Evolutionary conservation across 495 filamentous ascomycete species (phyloP), one percentile per base, ranked within the genome.

Genomic region (Hypomontagnella submonticulosa): DNA sequence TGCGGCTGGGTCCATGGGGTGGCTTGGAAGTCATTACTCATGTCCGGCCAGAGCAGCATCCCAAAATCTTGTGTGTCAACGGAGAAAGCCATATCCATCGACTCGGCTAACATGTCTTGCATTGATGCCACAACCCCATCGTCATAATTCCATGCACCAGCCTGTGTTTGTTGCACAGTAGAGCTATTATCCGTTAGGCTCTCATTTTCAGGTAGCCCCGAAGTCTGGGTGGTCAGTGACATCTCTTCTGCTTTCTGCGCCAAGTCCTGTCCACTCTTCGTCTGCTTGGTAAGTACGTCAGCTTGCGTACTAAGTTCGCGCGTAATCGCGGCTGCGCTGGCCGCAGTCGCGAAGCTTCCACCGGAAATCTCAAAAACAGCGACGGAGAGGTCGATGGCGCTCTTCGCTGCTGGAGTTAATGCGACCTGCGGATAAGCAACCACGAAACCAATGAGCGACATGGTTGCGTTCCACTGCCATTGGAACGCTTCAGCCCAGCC

Each of bases 401-500:
- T 67, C 9, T 81, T 65, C 1, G 79, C 83, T 11, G 64, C 46
- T 0, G 58, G 50, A 0, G 77, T 73, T 11, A 70, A 49, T 0
- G 69, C 15, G 11, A 66, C 20, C 0, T 65, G 23, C 0, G 82
- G 82, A 27, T 78, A 80, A 0, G 77, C 80, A 0, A 86, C 55
- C 4, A 80, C 53, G 43, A 81, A 86, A 4, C 81, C 84, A 11
- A 85, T 67, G 4, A 85, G 63, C 3, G 82, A 75, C 57, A 85
- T 76, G 15, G 78, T 67, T 2, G 81, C 78, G 47, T 84, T 84
- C 83, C 83, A 85, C 60, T 84, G 81, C 67, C 75, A 84, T 18
- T 83, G 79, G 44, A 81, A 86, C 3, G 73, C 76, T 61, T 84
- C 80, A 53, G 81, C 75, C 79, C 81, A 84, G 0, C 83, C 81